Evolutionary conservation across 345 rosid genomes (phyloP), one percentile per base, ranked within the genome.

Genomic region (Eucalyptus regnans): DNA sequence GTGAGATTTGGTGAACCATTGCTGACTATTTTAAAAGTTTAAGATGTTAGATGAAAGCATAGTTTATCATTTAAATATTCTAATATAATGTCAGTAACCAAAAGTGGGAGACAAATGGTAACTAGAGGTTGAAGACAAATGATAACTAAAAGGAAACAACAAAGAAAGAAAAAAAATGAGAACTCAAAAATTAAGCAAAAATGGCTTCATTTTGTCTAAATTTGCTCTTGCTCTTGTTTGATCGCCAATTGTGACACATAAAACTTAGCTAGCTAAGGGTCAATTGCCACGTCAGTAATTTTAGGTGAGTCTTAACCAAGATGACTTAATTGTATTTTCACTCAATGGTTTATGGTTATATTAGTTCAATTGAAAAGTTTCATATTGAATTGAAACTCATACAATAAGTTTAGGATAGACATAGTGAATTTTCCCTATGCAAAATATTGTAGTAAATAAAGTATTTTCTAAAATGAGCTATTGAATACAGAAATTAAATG

Each of bases 261-360:
- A 9, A 5, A 58, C 64, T n/a, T 2, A 5, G 64, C 64, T 58
- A 58, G 64, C n/a, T 10, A 58, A n/a, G 64, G 5, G 1, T 58
- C 11, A 1, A 58, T 5, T 3, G 6, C 64, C 29, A 10, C 0
- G 3, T 23, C 0, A 10, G 2, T 58, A 23, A 58, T 58, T 58
- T 58, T 5, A 5, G 29, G 64, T 0, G 13, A 58, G 29, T 58
- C 64, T 27, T 23, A 5, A 23, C n/a, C 64, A 58, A 58, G 14
- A 25, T 9, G 12, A 25, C 64, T 58, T 58, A 58, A 23, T 22
- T 58, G n/a, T 10, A 58, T 25, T 58, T 23, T 58, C 29, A 10
- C 64, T 58, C n/a, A 58, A 25, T 0, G 64, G 14, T 58, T 58
- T 25, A 58, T 0, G 3, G 29, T 58, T 58, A 23, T 58, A 58